phyloP scores from a whole-genome alignment of 208 protist species.

The Strigomonas culicis region DNA sequence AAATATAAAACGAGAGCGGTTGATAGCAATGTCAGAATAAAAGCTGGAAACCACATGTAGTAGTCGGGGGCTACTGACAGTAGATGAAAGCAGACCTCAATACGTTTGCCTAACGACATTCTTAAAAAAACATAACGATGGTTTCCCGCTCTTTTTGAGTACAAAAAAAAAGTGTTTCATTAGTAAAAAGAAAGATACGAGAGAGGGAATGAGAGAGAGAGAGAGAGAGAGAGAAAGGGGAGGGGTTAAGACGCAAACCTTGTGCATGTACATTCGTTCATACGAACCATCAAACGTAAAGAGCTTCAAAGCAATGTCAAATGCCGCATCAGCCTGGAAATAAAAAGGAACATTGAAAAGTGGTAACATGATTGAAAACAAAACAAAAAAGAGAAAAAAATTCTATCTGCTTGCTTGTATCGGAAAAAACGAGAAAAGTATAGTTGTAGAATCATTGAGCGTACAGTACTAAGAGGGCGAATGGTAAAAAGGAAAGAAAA shows the following conservation, averaged over 20 bases:
- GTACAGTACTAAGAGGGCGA: too few relatives aligned
- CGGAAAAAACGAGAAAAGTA: constrained; percentile 1
- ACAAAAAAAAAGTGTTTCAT: background rate
- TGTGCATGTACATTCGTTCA: constrained; percentile 12
- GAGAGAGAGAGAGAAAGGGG: constrained; percentile 5
- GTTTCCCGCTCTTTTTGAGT: background rate
- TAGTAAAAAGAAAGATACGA: background rate
- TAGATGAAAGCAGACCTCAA: background rate
- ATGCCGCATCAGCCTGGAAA: constrained; percentile 2
- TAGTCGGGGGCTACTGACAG: constrained; percentile 24
- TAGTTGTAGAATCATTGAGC: background rate
- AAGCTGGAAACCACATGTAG: constrained; percentile 28
- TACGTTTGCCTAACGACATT: constrained; percentile 11
- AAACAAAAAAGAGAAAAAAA: constrained; percentile 12
- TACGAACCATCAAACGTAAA: constrained; percentile 4
- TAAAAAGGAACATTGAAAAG: constrained; percentile 12
- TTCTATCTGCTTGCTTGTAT: constrained; percentile 4
- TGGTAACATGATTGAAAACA: constrained; percentile 7
- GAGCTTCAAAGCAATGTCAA: background rate
- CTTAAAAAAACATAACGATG: constrained; percentile 10
- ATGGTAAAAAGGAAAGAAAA: background rate
- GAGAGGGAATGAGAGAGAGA: constrained; percentile 13
- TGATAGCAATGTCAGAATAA: constrained; percentile 14
- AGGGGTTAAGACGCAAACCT: background rate
- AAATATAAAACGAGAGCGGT: constrained; percentile 16